A percentile compares a stretch with the other conserved stretches of the same genome.
phyloP scores from a whole-genome alignment of 345 rosid genomes.

The Salix brachista region DNA sequence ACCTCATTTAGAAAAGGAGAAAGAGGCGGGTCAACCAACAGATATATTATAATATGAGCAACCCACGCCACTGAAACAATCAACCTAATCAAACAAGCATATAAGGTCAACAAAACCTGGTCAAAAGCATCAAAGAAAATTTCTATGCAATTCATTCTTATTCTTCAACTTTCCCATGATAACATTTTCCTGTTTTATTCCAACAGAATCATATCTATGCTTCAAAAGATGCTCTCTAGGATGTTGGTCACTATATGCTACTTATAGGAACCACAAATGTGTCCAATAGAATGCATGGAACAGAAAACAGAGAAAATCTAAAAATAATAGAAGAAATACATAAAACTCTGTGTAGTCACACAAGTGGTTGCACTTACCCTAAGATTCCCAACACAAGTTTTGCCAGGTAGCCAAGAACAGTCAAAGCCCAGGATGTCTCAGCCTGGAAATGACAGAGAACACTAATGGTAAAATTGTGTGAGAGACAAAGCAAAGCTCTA shows the following conservation, averaged over 20 bases:
- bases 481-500: neutral
- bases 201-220: neutral
- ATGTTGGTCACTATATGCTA: neutral
- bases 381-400: constrained; percentile 77
- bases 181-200: neutral
- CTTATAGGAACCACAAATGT: neutral
- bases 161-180: neutral
- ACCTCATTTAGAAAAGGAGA: constrained; percentile 89
- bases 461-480: neutral
- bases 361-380: constrained; percentile 55
- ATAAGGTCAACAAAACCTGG: neutral
- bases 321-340: neutral
- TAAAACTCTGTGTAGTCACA: neutral
- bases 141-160: neutral
- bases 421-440: constrained; percentile 94
- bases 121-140: neutral
- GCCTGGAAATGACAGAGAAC: constrained; percentile 52
- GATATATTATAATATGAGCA: constrained; percentile 84
- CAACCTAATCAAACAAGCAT: constrained; percentile 42
- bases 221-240: neutral
- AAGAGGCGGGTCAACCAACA: constrained; percentile 80
- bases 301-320: neutral
- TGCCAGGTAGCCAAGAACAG: constrained; percentile 91
- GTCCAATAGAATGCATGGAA: neutral
- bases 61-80: constrained; percentile 95